Conservation (phyloP, 805 yeast genomes). For the Saccharomyces kudriavzevii region DNA sequence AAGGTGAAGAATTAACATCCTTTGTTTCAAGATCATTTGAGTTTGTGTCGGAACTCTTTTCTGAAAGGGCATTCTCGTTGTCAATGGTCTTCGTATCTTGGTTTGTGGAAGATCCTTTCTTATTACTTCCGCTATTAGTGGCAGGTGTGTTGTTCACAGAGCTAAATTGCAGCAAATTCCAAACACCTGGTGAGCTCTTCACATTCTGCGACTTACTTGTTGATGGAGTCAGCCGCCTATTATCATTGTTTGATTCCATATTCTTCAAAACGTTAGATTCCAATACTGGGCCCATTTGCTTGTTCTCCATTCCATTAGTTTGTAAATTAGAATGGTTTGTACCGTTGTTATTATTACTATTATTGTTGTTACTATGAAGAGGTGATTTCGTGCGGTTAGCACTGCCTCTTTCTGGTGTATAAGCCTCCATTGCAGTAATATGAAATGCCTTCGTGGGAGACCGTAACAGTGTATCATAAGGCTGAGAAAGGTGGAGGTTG, state of each 20-base stretch:
- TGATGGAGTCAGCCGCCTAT: constrained; percentile 7
- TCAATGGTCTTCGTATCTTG: constrained; percentile 6
- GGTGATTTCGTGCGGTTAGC: constrained; percentile 15
- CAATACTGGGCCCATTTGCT: neutral
- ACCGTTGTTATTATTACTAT: neutral
- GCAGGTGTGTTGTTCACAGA: constrained; percentile 35
- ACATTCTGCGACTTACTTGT: constrained; percentile 15
- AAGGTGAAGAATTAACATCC: constrained; percentile 23
- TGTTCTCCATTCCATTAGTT: neutral
- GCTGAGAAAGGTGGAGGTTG: constrained; percentile 15
- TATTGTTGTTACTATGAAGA: constrained; percentile 4
- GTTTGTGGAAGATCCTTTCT: constrained; percentile 9
- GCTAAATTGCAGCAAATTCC: constrained; percentile 83
- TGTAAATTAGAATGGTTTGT: neutral
- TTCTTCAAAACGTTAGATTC: neutral
- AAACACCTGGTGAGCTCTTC: constrained; percentile 72
- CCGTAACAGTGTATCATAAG: constrained; percentile 20
- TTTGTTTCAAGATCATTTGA: constrained; percentile 4
- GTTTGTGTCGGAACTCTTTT: neutral
- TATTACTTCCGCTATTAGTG: neutral
- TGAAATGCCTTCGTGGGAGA: constrained; percentile 39
- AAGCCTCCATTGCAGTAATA: constrained; percentile 50
- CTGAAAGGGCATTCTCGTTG: constrained; percentile 2
- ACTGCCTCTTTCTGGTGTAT: constrained; percentile 54
- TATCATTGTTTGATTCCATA: neutral